These are phyloP conservation scores for Phytophthora hybrid DNA, from an alignment of 352 stramenopile species.

Conservation along the genomic window DNA sequence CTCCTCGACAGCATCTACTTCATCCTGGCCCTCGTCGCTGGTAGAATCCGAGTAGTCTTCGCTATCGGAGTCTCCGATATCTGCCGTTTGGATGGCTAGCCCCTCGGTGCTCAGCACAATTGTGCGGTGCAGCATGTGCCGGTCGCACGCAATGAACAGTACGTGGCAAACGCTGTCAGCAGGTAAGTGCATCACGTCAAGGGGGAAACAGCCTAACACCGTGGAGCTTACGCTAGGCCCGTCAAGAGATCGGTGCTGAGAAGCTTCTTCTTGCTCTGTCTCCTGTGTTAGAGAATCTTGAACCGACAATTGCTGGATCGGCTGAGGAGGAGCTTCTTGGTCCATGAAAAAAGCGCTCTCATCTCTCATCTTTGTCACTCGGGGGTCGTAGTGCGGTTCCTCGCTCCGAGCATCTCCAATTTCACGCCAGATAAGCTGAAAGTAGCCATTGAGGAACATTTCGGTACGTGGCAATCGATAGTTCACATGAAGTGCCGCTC, in stretches of 20 bases:
- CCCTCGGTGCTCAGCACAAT: conserved; percentile 66
- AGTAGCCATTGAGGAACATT: conserved; percentile 63
- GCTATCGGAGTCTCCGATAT: conserved; percentile 33
- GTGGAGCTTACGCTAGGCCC: conserved; percentile 36
- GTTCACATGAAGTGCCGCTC: conserved; percentile 46
- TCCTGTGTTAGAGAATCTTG: conserved; percentile 3
- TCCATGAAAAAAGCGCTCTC: conserved; percentile 31
- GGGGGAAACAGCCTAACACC: conserved; percentile 47
- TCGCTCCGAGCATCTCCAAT: conserved; percentile 57
- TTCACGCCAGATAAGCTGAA: conserved; percentile 71
- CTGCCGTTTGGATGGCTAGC: conserved; percentile 43
- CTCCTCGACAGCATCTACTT: conserved; percentile 15
- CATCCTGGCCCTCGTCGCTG: conserved; percentile 23
- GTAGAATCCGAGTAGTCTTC: conserved; percentile 40
- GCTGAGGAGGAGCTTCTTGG: conserved; percentile 39
- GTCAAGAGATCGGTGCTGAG: conserved; percentile 23
- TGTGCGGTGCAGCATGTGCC: conserved; percentile 62
- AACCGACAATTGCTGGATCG: conserved; percentile 12
- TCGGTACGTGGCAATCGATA: conserved; percentile 57
- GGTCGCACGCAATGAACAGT: conserved; percentile 69
- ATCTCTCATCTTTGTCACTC: conserved; percentile 49
- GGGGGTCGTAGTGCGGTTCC: conserved; percentile 59
- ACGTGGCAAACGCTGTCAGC: conserved; percentile 61
- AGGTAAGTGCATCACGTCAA: conserved; percentile 55
- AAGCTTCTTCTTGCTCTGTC: background rate